Percentiles rank a stretch among this genome's conserved stretches.
Conservation (phyloP, 2,329 filamentous ascomycete species). For the Chaetomium sp. region DNA sequence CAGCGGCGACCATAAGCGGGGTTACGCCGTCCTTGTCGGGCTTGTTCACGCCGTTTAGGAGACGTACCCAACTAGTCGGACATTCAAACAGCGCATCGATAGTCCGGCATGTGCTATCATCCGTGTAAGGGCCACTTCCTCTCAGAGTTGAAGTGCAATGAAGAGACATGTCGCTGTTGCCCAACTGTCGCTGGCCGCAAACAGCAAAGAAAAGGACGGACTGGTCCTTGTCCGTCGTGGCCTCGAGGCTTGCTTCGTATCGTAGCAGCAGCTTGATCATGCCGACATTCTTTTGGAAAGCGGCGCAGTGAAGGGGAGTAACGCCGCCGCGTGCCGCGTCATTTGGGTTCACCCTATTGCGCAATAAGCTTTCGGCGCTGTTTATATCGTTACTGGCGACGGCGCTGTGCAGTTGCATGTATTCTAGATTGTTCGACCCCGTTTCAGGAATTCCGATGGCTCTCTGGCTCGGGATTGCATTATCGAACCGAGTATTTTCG, state of each 20-base stretch:
- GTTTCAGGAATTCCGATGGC: not conserved
- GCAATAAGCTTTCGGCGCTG: not conserved
- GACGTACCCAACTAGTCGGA: conserved; percentile 4
- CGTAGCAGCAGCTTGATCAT: conserved; percentile 19
- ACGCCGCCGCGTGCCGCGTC: conserved; percentile 17
- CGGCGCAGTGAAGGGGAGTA: conserved; percentile 26
- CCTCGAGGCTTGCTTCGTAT: conserved; percentile 23
- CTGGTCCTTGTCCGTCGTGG: conserved; percentile 18
- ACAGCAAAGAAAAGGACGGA: conserved; percentile 29
- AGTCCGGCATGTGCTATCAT: conserved; percentile 12
- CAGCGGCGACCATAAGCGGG: conserved; percentile 29
- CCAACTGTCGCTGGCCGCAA: conserved; percentile 9
- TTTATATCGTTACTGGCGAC: conserved; percentile 10
- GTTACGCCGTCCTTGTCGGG: conserved; percentile 26
- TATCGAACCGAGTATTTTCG: not conserved
- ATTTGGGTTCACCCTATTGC: conserved; percentile 12
- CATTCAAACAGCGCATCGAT: conserved; percentile 24
- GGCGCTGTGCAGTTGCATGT: conserved; percentile 19
- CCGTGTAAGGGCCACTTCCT: conserved; percentile 3
- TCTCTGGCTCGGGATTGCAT: not conserved
- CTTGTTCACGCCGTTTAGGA: conserved; percentile 1
- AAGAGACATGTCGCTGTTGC: conserved; percentile 7
- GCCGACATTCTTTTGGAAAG: conserved; percentile 17
- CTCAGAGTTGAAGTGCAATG: not conserved
- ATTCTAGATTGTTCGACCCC: not conserved